Evolutionary conservation across 2,329 filamentous ascomycete genomes (phyloP).

Genomic region (Talaromyces marneffei): DNA sequence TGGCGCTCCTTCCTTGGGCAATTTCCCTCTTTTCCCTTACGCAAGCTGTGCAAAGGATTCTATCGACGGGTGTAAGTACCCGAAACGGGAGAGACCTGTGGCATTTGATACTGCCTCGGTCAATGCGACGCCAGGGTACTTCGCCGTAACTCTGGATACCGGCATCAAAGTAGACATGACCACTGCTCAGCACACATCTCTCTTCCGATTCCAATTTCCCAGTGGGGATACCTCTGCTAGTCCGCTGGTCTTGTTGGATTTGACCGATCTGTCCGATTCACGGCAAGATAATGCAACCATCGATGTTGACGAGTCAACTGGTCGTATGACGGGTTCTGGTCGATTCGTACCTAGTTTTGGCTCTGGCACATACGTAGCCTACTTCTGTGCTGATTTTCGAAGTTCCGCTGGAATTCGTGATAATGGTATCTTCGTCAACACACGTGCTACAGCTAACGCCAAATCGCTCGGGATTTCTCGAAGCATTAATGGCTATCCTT

Average conservation of each 20-base stretch:
- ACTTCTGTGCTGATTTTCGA: conserved; percentile 64
- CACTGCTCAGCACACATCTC: conserved; percentile 54
- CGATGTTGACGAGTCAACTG: conserved; percentile 50
- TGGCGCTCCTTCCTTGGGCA: conserved; percentile 58
- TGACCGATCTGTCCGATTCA: conserved; percentile 59
- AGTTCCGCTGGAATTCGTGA: conserved; percentile 50
- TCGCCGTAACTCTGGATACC: conserved; percentile 54
- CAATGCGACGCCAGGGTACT: conserved; percentile 59
- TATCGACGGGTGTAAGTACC: conserved; percentile 57
- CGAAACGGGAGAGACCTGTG: conserved; percentile 48
- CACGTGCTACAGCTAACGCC: conserved; percentile 49
- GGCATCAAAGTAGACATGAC: conserved; percentile 62
- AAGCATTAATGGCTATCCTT: conserved; percentile 55
- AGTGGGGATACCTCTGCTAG: conserved; percentile 25
- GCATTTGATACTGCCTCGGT: conserved; percentile 48
- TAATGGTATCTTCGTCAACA: conserved; percentile 59
- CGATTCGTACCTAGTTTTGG: conserved; percentile 61
- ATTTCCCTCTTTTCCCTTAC: conserved; percentile 67
- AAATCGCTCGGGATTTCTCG: conserved; percentile 51
- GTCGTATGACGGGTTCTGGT: conserved; percentile 58
- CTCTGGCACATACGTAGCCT: conserved; percentile 52
- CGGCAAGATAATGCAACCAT: conserved; percentile 55
- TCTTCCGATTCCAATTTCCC: conserved; percentile 62
- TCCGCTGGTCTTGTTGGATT: conserved; percentile 59
- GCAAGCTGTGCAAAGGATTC: conserved; percentile 54